phyloP scores from a whole-genome alignment of 1,284 basidiomycete genomes.

The Naganishia cerealis region DNA sequence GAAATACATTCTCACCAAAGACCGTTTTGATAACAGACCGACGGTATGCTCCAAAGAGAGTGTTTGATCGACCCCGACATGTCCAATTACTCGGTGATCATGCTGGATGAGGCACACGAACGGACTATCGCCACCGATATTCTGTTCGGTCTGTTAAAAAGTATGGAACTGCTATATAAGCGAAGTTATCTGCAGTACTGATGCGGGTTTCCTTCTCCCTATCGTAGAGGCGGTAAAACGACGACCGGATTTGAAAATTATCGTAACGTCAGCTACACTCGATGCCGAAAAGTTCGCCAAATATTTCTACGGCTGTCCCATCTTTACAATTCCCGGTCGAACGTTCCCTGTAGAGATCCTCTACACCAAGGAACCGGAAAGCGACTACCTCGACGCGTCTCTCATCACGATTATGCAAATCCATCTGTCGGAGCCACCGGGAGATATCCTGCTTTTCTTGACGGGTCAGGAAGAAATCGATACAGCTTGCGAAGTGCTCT shows the following conservation, averaged over 20 bases:
- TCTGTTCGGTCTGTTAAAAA: constrained; percentile 92
- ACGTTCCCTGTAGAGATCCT: constrained; percentile 97
- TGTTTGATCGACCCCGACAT: constrained; percentile 92
- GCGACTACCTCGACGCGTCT: constrained; percentile 96
- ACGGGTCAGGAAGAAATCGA: constrained; percentile 99
- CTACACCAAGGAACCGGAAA: constrained; percentile 97
- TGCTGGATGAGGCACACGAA: constrained; percentile 99
- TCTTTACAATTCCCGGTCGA: constrained; percentile 98
- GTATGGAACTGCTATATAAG: constrained; percentile 58
- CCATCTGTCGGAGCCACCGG: constrained; percentile 93
- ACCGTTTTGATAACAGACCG: constrained; percentile 60
- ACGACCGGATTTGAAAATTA: constrained; percentile 91
- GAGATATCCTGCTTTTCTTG: constrained; percentile 93
- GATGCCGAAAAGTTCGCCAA: constrained; percentile 99
- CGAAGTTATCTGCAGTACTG: neutral
- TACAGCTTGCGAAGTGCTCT: constrained; percentile 93
- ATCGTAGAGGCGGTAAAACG: constrained; percentile 85
- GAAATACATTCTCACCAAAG: neutral
- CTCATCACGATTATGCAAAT: constrained; percentile 99
- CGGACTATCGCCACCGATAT: constrained; percentile 97
- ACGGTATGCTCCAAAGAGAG: constrained; percentile 98
- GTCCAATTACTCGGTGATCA: constrained; percentile 88
- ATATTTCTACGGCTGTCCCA: constrained; percentile 97
- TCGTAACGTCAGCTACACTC: constrained; percentile 97
- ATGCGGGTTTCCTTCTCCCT: constrained; percentile 28